Evolutionary conservation across 768 basidiomycete species (phyloP).

Genomic region (Calocybe indica): DNA sequence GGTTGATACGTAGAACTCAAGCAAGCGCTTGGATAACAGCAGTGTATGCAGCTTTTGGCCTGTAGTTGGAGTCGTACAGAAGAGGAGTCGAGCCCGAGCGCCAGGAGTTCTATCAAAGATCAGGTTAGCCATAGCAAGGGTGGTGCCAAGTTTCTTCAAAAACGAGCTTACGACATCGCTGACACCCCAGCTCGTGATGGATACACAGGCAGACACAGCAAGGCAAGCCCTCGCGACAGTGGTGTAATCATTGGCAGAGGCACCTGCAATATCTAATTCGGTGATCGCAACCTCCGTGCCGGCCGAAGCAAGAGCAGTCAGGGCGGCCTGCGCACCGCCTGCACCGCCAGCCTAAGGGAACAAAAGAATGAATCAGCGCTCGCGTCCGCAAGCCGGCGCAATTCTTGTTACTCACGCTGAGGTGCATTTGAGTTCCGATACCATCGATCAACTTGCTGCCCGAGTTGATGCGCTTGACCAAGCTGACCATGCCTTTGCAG

Average conservation of each 20-base stretch:
- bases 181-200: conserved; percentile 45
- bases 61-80: conserved; percentile 40
- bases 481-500: conserved; percentile 24
- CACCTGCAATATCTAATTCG: conserved; percentile 36
- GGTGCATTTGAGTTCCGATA: conserved; percentile 42
- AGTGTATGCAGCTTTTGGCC: conserved; percentile 36
- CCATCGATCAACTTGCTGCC: conserved; percentile 38
- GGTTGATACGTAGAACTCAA: not conserved
- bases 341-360: conserved; percentile 27
- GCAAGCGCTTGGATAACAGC: conserved; percentile 19
- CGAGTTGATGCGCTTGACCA: conserved; percentile 37
- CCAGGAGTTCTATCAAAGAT: conserved; percentile 35
- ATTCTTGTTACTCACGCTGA: conserved; percentile 17
- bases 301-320: conserved; percentile 36
- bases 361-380: not conserved
- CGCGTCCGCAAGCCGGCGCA: not conserved
- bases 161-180: conserved; percentile 31
- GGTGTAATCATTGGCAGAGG: conserved; percentile 34
- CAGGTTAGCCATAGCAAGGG: not conserved
- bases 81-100: conserved; percentile 33
- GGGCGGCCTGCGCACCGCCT: conserved; percentile 33
- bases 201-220: conserved; percentile 31
- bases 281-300: conserved; percentile 44
- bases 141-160: not conserved
- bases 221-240: conserved; percentile 41